Conservation (phyloP, 257 asterid genomes). For the Asclepias syriaca region DNA sequence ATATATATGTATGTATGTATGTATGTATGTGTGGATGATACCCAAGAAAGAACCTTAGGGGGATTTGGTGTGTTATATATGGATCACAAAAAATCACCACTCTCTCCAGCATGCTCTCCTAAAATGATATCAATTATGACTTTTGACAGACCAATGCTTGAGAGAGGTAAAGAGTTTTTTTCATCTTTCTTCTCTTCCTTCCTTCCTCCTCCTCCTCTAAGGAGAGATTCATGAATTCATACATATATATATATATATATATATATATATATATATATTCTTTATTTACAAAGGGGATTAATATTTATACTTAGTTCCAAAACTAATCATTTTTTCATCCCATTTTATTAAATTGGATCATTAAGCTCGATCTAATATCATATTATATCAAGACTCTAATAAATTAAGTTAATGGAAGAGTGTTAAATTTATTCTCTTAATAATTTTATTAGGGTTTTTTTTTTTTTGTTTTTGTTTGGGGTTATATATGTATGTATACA, state of each 20-base stretch:
- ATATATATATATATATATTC: neutral
- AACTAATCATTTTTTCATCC: no score
- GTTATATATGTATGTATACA: neutral
- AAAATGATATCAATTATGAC: slow-evolving; percentile 50
- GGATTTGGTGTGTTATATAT: slow-evolving; percentile 11
- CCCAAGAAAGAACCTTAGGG: slow-evolving; percentile 24
- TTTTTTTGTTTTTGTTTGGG: no score
- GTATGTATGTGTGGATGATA: slow-evolving; percentile 3
- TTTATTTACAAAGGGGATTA: neutral
- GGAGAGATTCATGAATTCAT: no score
- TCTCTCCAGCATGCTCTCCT: slow-evolving; percentile 43
- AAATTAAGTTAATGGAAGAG: no score
- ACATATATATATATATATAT: no score
- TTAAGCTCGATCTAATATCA: no score
- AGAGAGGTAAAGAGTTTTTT: slow-evolving; percentile 33
- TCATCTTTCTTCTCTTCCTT: neutral
- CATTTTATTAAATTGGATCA: no score
- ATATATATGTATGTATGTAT: neutral
- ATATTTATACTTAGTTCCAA: no score
- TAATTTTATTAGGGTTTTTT: no score
- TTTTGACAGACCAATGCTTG: slow-evolving; percentile 36
- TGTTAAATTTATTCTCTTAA: no score
- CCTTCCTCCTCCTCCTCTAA: no score
- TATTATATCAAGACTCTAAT: no score
- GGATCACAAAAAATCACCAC: slow-evolving; percentile 26